Evolutionary conservation across 768 basidiomycete genomes (phyloP).

Genomic region (Cystoderma amianthinum): DNA sequence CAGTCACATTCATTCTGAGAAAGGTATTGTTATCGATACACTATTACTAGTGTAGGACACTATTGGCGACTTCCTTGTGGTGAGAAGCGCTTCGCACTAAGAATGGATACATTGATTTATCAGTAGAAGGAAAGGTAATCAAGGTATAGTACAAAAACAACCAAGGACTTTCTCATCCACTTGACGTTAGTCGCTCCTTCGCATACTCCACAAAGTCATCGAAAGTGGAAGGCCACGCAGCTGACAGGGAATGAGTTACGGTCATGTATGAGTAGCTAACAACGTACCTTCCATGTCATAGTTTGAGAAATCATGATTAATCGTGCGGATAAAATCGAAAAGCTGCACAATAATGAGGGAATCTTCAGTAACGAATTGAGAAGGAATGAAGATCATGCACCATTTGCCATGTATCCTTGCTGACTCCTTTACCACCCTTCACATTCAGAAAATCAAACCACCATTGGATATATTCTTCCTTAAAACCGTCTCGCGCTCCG

Average conservation of each 20-base stretch:
- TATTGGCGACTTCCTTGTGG: too few species aligned
- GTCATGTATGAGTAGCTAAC: neutral
- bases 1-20: too few species aligned
- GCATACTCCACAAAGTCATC: slow-evolving; percentile 79
- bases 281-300: slow-evolving; percentile 71
- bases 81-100: too few species aligned
- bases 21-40: too few species aligned
- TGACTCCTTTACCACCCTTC: slow-evolving; percentile 69
- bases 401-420: slow-evolving; percentile 89
- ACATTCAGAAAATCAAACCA: slow-evolving; percentile 76
- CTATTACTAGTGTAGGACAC: too few species aligned
- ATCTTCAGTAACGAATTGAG: neutral
- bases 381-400: slow-evolving; percentile 29
- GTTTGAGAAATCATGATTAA: slow-evolving; percentile 64
- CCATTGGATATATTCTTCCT: slow-evolving; percentile 51
- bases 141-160: too few species aligned
- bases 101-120: too few species aligned
- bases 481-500: slow-evolving; percentile 48
- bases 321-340: slow-evolving; percentile 68
- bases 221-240: slow-evolving; percentile 83
- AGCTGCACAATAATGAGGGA: slow-evolving; percentile 39
- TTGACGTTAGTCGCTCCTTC: slow-evolving; percentile 34
- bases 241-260: slow-evolving; percentile 24
- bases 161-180: too few species aligned
- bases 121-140: too few species aligned